Evolutionary conservation across 257 asterid genomes (phyloP).

Genomic region (Jacaranda copaia): DNA sequence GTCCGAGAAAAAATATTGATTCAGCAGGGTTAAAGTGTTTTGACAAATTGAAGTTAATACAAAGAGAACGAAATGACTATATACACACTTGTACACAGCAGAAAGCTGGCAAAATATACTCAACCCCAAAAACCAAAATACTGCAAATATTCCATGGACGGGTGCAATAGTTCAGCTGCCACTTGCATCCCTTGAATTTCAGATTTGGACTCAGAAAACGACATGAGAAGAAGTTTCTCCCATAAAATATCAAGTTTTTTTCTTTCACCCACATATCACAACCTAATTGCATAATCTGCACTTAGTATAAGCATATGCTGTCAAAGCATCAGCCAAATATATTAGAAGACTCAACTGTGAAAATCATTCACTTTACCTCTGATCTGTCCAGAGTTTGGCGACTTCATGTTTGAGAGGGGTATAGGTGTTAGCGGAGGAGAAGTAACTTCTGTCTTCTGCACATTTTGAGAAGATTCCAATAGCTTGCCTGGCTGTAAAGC

Average conservation of each 20-base stretch:
- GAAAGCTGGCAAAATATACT: slow-evolving; percentile 25
- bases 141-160: slow-evolving; percentile 21
- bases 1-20: not conserved
- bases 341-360: slow-evolving; percentile 27
- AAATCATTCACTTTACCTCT: slow-evolving; percentile 57
- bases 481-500: slow-evolving; percentile 61
- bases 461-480: slow-evolving; percentile 58
- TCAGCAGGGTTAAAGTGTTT: slow-evolving; percentile 9
- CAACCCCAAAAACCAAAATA: slow-evolving; percentile 27
- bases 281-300: slow-evolving; percentile 13
- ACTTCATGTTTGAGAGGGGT: slow-evolving; percentile 62
- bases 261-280: slow-evolving; percentile 9
- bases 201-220: slow-evolving; percentile 26
- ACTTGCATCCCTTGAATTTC: slow-evolving; percentile 58
- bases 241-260: not conserved
- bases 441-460: slow-evolving; percentile 54
- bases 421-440: slow-evolving; percentile 91
- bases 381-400: slow-evolving; percentile 55
- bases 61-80: slow-evolving; percentile 5
- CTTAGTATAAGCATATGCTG: not conserved
- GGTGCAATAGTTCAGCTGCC: slow-evolving; percentile 50
- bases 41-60: slow-evolving; percentile 19
- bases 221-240: not conserved
- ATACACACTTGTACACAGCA: slow-evolving; percentile 44
- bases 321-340: not conserved